phyloP scores from a whole-genome alignment of 2,329 filamentous ascomycete genomes.

The Mycogone perniciosa region DNA sequence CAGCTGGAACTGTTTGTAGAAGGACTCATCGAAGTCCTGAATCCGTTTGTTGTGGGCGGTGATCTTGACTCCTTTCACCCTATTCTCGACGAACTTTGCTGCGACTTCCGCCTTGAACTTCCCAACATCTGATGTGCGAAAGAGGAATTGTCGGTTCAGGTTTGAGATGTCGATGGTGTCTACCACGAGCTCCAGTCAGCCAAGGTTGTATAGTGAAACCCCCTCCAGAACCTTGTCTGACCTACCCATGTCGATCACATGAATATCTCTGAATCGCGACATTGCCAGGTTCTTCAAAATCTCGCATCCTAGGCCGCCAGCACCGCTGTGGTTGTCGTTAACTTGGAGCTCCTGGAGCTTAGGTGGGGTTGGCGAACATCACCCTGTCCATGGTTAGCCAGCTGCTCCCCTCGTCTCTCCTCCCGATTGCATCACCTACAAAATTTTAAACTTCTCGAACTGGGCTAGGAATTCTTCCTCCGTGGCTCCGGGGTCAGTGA shows the following conservation, averaged over 20 bases:
- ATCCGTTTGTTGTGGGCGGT: slow-evolving; percentile 92
- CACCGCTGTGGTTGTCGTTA: slow-evolving; percentile 55
- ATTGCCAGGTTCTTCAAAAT: slow-evolving; percentile 94
- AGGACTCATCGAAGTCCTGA: slow-evolving; percentile 92
- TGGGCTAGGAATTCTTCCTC: slow-evolving; percentile 47
- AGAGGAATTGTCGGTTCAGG: slow-evolving; percentile 94
- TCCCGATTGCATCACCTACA: slow-evolving; percentile 46
- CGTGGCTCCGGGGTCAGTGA: slow-evolving; percentile 59
- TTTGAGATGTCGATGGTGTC: slow-evolving; percentile 99
- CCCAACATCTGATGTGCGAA: slow-evolving; percentile 85
- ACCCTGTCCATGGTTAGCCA: slow-evolving; percentile 34
- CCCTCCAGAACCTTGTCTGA: slow-evolving; percentile 1
- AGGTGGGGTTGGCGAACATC: slow-evolving; percentile 33
- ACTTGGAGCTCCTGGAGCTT: slow-evolving; percentile 1
- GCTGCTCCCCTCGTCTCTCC: neutral
- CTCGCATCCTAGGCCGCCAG: slow-evolving; percentile 90
- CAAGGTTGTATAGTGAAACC: neutral
- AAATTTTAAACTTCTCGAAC: slow-evolving; percentile 65
- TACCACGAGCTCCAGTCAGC: slow-evolving; percentile 26
- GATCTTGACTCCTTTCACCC: slow-evolving; percentile 86
- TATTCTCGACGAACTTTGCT: slow-evolving; percentile 80
- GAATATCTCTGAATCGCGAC: slow-evolving; percentile 92
- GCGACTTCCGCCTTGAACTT: slow-evolving; percentile 92
- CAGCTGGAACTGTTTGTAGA: slow-evolving; percentile 95
- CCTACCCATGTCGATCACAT: slow-evolving; percentile 96